Conservation (phyloP, 2,329 filamentous ascomycete species). For the Arthrobotrys entomopaga region DNA sequence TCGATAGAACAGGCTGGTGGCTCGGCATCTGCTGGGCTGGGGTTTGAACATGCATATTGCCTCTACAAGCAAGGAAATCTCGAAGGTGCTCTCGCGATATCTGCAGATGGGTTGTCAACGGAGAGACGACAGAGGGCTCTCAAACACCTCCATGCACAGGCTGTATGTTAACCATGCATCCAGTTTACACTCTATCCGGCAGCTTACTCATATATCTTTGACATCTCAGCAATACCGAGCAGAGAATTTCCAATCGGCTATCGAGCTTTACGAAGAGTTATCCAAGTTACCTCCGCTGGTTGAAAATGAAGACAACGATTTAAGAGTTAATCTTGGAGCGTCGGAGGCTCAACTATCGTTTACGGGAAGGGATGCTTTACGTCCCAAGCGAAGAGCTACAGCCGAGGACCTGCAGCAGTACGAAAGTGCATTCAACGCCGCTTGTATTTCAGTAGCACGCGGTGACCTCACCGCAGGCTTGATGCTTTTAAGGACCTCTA, state of each 20-base stretch:
- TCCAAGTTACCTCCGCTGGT: conserved; percentile 64
- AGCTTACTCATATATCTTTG: background rate
- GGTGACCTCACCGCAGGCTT: conserved; percentile 74
- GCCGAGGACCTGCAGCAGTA: conserved; percentile 77
- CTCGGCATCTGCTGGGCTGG: conserved; percentile 67
- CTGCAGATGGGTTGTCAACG: conserved; percentile 55
- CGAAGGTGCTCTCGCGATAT: conserved; percentile 70
- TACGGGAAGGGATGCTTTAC: conserved; percentile 69
- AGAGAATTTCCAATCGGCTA: conserved; percentile 76
- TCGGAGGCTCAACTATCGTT: conserved; percentile 78
- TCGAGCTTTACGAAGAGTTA: conserved; percentile 72
- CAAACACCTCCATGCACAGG: conserved; percentile 67
- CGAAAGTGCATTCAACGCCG: conserved; percentile 83
- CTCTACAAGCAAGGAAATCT: conserved; percentile 81
- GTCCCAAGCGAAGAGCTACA: conserved; percentile 68
- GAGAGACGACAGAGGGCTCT: conserved; percentile 62
- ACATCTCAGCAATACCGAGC: conserved; percentile 71
- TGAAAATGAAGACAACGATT: conserved; percentile 75
- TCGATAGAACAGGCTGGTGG: conserved; percentile 72
- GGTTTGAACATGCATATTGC: conserved; percentile 82
- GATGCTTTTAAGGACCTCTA: conserved; percentile 75
- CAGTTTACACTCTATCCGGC: too few relatives aligned
- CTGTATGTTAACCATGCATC: conserved; percentile 60
- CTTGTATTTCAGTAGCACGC: conserved; percentile 76
- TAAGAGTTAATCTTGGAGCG: conserved; percentile 80